Base-by-base conservation (phyloP, 768 basidiomycete species). In the Aureoboletus auriporus region DNA sequence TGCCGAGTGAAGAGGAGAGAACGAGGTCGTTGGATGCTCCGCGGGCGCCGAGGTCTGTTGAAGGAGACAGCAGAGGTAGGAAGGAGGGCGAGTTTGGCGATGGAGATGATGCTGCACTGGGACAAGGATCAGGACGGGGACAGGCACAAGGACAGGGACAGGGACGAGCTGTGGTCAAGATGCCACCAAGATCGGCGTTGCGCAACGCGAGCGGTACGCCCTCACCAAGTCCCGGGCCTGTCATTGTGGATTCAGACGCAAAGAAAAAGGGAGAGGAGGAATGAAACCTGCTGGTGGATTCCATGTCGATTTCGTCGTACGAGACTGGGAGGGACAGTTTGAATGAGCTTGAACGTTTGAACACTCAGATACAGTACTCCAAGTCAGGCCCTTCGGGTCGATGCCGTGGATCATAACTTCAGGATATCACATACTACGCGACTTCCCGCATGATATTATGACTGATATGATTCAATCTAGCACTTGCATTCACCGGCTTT, bases 101-200 rank as follows among this genome's bases (percentile, higher is more conserved):
- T 5, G 26, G 10, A 5, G 23, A 28, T 27, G 49, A 27, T 9
- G 30, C 12, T 9, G 9, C 8, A 12, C 12, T 3, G 30, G 30
- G 8, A 12, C 30, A 31, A 5, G 23, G 11, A 28, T 5, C 39
- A 13, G 47, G 36, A 30, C 14, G 34, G 9, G 33, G 10, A 5
- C 44, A 39, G 11, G 41, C 29, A 11, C 44, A n/a, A n/a, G n/a
- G n/a, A n/a, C n/a, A 39, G 8, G 44, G 37, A 0, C 42, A n/a
- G 8, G 48, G 29, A 7, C 51, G 27, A 8, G 51, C 2, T 60
- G 66, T 7, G 3, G 67, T 69, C 8, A 76, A 74, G 61, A 62
- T 70, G 26, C 84, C 85, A 0, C 58, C 88, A 29, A 72, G 77
- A 46, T 86, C 84, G 46, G 86, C 84, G 20, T 53, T 89, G 66